These are phyloP conservation scores for Senna tora DNA, from an alignment of 306 rosid genomes.

Conservation along the genomic window DNA sequence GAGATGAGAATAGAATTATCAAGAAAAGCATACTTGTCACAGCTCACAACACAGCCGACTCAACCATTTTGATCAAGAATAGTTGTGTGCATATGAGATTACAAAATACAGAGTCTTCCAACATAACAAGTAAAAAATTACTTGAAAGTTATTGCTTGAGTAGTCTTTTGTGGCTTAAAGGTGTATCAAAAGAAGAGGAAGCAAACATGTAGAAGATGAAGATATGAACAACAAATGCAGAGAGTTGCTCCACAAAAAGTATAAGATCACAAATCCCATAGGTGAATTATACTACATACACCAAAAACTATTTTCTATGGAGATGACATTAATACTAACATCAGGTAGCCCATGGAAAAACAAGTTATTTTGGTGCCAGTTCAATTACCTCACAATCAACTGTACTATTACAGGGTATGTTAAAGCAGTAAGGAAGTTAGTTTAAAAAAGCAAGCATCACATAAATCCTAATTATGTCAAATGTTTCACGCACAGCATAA, in stretches of 20 bases:
- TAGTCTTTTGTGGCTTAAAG: conserved; percentile 9
- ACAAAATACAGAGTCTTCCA: conserved; percentile 17
- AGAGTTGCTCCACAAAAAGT: conserved; percentile 3
- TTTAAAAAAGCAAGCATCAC: conserved; percentile 14
- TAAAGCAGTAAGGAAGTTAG: conserved; percentile 22
- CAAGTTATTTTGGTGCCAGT: background rate
- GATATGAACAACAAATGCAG: conserved; percentile 31
- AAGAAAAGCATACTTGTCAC: conserved; percentile 6
- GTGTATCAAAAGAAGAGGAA: conserved; percentile 25
- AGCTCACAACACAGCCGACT: background rate
- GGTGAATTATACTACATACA: conserved; percentile 16
- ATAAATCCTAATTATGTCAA: conserved; percentile 32
- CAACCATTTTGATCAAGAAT: conserved; percentile 26
- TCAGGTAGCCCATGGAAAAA: background rate
- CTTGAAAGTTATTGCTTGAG: conserved; percentile 10
- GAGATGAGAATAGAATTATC: conserved; percentile 17
- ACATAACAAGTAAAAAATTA: conserved; percentile 4
- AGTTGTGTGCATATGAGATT: background rate
- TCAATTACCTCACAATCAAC: conserved; percentile 10
- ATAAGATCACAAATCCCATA: background rate
- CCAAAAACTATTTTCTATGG: background rate
- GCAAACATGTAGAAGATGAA: conserved; percentile 9
- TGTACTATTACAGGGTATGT: background rate
- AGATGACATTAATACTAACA: conserved; percentile 1
- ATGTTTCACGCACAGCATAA: conserved; percentile 76